Evolutionary conservation across 1,284 basidiomycete genomes (phyloP), one percentile per base, ranked within the genome.

Genomic region (Ganoderma lingzhi): DNA sequence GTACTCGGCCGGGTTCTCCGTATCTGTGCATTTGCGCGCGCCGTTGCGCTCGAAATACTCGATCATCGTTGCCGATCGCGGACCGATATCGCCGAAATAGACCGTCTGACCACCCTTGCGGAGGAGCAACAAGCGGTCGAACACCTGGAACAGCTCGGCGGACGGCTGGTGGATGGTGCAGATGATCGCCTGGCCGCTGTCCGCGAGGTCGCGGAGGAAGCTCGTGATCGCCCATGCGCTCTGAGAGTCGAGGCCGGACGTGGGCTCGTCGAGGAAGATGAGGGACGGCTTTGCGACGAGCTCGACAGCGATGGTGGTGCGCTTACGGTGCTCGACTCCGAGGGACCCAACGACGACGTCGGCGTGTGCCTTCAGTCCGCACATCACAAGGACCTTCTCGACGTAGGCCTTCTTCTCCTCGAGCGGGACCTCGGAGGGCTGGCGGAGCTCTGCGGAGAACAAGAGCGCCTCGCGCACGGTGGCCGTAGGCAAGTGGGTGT

Each of bases 171-270:
- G 87, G 70, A 84, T 83, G 17, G 90, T 91, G 87, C 90, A 92
- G 17, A 93, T 81, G 70, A 93, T 92, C 8, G 90, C 89, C 81
- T 92, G 91, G 28, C 96, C 96, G 70, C 90, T 90, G 71, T 93
- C 87, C 12, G 96, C 93, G n/a, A 97, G 86, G 70, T 91, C 89
- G 4, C 92, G 87, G 63, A 97, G 84, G 77, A 97, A 92, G 1
- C 87, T 84, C 63, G 95, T 85, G 75, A 97, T 95, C 17, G 92
- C 92, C 92, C 93, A 96, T 0, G 96, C 95, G 62, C 90, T 93
- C 78, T 96, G 95, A 2, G 94, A 95, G 78, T 97, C 96, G 37
- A 97, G 83, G 58, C 96, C 95, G 14, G 93, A 94, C 0, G 93
- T 95, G 0, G 90, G 90, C 77, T 96, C 93, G 74, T 96, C 94